Evolutionary conservation across 345 rosid species (phyloP).

Genomic region (Murraya koenigii): DNA sequence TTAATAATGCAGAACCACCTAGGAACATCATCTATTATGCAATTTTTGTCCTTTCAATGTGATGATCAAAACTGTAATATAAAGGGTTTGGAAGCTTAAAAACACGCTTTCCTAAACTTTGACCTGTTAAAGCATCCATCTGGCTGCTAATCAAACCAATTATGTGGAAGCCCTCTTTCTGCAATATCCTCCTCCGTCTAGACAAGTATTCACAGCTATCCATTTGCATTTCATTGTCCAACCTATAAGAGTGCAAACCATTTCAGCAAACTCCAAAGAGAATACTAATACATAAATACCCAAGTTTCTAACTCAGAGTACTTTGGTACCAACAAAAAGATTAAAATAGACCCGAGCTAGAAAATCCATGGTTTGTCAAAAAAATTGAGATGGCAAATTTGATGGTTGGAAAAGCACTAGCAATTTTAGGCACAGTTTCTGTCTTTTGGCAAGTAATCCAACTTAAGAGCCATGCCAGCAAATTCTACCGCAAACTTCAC

Average conservation of each 20-base stretch:
- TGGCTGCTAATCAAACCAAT: slow-evolving; percentile 54
- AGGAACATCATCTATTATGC: slow-evolving; percentile 5
- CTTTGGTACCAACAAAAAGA: neutral
- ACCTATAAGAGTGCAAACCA: slow-evolving; percentile 34
- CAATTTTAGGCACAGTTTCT: neutral
- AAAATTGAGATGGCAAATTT: neutral
- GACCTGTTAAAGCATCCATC: slow-evolving; percentile 64
- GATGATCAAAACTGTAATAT: slow-evolving; percentile 25
- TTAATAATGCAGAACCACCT: neutral
- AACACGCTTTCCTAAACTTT: slow-evolving; percentile 35
- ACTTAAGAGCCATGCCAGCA: neutral
- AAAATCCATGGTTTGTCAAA: neutral
- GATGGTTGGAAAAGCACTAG: neutral
- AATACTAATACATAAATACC: neutral
- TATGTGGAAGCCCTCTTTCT: slow-evolving; percentile 36
- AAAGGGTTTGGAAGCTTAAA: slow-evolving; percentile 72
- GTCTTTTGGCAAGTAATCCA: neutral
- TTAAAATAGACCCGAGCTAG: neutral
- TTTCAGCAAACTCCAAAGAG: neutral
- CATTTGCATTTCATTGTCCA: slow-evolving; percentile 40
- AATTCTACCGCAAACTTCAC: neutral
- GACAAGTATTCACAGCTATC: slow-evolving; percentile 35
- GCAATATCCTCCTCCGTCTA: slow-evolving; percentile 31
- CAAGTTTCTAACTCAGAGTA: neutral
- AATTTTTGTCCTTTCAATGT: slow-evolving; percentile 14